Conservation (phyloP, 306 rosid genomes). For the Erythrophleum fordii region DNA sequence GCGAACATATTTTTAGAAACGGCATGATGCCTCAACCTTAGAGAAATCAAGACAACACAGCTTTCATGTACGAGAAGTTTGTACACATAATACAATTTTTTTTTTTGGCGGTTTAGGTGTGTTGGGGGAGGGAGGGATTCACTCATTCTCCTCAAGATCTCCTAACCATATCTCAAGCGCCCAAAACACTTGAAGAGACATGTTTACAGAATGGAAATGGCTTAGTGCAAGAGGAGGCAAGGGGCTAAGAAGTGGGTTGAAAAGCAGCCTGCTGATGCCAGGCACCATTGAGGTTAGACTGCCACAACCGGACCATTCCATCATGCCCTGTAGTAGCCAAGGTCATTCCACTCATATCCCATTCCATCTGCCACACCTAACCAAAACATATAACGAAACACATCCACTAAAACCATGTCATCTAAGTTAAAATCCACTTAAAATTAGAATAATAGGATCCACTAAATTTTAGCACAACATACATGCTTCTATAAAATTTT, state of each 20-base stretch:
- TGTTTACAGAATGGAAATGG: neutral
- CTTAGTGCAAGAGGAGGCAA: conserved; percentile 2
- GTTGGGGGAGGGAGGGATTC: neutral
- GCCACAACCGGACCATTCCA: conserved; percentile 84
- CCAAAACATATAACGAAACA: conserved; percentile 30
- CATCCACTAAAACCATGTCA: neutral
- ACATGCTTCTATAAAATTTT: neutral
- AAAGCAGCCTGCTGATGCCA: conserved; percentile 93
- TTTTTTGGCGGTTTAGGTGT: neutral
- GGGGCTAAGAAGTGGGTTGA: conserved; percentile 66
- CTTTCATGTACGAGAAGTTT: conserved; percentile 21
- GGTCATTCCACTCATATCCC: conserved; percentile 99
- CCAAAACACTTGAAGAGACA: conserved; percentile 24
- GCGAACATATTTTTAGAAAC: neutral
- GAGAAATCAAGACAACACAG: neutral
- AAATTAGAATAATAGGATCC: neutral
- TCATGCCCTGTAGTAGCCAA: conserved; percentile 87
- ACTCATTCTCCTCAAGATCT: neutral
- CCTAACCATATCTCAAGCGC: neutral
- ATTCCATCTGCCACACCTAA: conserved; percentile 96
- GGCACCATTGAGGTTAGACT: conserved; percentile 77
- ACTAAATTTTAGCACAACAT: neutral
- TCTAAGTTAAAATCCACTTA: neutral
- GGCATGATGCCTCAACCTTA: neutral
- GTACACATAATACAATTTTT: neutral